phyloP scores from a whole-genome alignment of 2,329 filamentous ascomycete species.

The Plectosphaerella sp. region DNA sequence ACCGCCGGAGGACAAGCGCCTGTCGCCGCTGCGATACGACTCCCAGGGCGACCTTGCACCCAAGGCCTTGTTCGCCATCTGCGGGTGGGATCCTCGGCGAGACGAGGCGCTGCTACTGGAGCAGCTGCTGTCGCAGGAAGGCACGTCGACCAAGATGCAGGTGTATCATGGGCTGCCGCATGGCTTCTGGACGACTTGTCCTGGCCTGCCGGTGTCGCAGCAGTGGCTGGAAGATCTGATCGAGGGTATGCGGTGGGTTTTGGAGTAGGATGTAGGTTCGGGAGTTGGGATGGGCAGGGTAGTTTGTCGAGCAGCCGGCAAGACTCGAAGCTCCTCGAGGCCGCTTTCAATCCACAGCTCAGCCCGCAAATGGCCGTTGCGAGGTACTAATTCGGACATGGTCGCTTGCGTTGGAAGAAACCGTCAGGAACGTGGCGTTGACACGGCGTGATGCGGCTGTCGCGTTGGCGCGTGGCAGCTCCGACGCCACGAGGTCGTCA shows the following conservation, averaged over 20 bases:
- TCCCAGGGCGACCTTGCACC: constrained; percentile 22
- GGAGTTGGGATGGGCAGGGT: too few relatives aligned
- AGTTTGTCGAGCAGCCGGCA: too few relatives aligned
- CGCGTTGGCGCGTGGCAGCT: too few relatives aligned
- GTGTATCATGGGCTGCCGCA: constrained; percentile 6
- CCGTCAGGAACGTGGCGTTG: too few relatives aligned
- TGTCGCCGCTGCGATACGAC: constrained; percentile 30
- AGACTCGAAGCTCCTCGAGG: too few relatives aligned
- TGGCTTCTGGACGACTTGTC: constrained; percentile 28
- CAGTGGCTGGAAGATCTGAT: constrained; percentile 23
- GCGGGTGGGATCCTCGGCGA: constrained; percentile 40
- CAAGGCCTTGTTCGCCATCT: constrained; percentile 40
- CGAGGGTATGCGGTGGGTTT: constrained; percentile 9
- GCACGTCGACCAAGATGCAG: constrained; percentile 4
- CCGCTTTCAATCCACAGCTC: too few relatives aligned
- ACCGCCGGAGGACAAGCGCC: constrained; percentile 27
- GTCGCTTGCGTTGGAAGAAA: too few relatives aligned
- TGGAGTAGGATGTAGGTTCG: background rate
- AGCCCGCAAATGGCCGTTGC: too few relatives aligned
- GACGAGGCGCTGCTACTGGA: constrained; percentile 45
- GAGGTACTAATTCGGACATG: too few relatives aligned
- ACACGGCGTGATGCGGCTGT: too few relatives aligned
- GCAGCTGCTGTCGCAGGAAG: constrained; percentile 11
- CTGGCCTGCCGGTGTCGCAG: constrained; percentile 21
- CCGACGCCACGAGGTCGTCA: too few relatives aligned